phyloP scores from a whole-genome alignment of 148 eudicot genomes.

The Cornus suecica region DNA sequence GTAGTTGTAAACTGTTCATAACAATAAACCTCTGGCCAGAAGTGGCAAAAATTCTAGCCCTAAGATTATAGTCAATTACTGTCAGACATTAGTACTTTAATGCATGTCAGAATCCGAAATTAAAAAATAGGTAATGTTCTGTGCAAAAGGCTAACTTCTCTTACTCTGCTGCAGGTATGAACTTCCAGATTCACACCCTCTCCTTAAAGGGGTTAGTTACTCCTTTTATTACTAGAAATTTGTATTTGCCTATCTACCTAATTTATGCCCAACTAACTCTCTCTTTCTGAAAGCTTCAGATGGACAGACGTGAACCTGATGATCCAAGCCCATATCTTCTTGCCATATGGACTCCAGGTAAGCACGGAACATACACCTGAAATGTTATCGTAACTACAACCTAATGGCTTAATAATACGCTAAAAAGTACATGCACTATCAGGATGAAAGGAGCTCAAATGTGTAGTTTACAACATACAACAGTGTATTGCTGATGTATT shows the following conservation, averaged over 20 bases:
- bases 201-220: conserved; percentile 49
- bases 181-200: conserved; percentile 67
- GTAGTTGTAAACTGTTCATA: not conserved
- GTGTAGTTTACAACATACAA: not conserved
- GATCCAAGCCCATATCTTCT: conserved; percentile 81
- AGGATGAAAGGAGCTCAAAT: conserved; percentile 9
- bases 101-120: not conserved
- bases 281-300: conserved; percentile 26
- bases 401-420: not conserved
- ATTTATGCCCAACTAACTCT: conserved; percentile 14
- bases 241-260: not conserved
- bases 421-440: not conserved
- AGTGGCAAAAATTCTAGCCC: not conserved
- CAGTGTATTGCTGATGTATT: not conserved
- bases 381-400: not conserved
- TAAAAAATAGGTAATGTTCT: not conserved
- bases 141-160: conserved; percentile 8
- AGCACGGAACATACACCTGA: not conserved
- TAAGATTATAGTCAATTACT: not conserved
- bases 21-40: not conserved
- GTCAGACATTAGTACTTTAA: not conserved
- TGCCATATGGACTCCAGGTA: conserved; percentile 80
- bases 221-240: not conserved
- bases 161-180: conserved; percentile 52
- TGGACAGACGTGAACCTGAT: conserved; percentile 66